Conservation (phyloP, 148 eudicot genomes). For the Vaccinium corymbosum region DNA sequence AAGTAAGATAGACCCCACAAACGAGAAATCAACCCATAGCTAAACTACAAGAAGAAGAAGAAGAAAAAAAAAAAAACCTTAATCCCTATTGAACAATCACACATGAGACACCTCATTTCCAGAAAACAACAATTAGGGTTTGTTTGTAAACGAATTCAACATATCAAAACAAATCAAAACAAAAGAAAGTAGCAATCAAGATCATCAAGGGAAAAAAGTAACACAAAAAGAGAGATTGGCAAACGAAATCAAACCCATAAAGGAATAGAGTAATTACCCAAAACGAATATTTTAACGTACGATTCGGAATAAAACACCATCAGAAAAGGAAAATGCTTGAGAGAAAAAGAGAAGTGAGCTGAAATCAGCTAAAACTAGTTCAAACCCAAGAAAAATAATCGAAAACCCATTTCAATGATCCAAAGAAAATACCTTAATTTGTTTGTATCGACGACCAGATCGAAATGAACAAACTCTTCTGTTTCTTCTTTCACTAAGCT, state of each 20-base stretch:
- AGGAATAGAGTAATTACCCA: background rate
- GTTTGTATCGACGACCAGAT: background rate
- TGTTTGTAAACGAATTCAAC: background rate
- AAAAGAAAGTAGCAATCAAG: background rate
- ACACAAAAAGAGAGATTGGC: background rate
- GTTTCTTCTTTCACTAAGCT: background rate
- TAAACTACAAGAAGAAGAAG: background rate
- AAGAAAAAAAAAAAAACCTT: background rate
- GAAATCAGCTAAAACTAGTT: slow-evolving; percentile 9
- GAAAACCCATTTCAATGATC: slow-evolving; percentile 1
- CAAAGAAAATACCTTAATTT: background rate
- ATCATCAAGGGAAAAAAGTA: background rate
- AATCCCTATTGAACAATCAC: background rate
- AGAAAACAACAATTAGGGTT: slow-evolving; percentile 6
- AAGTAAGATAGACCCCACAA: slow-evolving; percentile 7
- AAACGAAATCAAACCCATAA: background rate
- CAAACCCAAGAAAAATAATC: background rate
- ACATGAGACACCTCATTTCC: background rate
- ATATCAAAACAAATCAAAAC: background rate
- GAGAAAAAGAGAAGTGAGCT: background rate
- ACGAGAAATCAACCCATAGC: slow-evolving; percentile 2
- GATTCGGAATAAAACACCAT: background rate
- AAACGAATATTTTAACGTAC: slow-evolving; percentile 1
- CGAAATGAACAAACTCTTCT: background rate
- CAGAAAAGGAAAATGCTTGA: background rate